These are phyloP conservation scores for Chrysopogon serrulatus DNA, from an alignment of 176 grass and related monocot genomes.

Conservation along the genomic window DNA sequence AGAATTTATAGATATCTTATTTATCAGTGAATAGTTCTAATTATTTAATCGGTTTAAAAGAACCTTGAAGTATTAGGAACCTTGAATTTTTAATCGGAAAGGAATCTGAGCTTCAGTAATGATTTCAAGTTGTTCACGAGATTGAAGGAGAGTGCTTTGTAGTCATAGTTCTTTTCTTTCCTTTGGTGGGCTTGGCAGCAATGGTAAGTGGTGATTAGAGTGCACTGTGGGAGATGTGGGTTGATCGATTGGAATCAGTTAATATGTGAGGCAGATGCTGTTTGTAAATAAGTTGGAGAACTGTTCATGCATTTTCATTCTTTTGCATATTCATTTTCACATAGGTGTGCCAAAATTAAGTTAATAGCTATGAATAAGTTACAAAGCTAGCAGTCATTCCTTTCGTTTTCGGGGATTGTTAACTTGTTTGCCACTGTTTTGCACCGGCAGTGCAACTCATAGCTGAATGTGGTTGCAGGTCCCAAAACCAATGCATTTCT, in stretches of 20 bases:
- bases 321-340: slow-evolving; percentile 1
- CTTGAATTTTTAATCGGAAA: background rate
- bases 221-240: background rate
- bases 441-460: background rate
- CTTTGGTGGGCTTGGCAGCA: background rate
- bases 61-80: background rate
- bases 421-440: slow-evolving; percentile 19
- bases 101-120: background rate
- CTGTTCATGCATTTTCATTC: background rate
- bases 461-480: slow-evolving; percentile 50
- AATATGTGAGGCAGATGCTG: background rate
- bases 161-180: background rate
- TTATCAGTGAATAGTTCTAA: background rate
- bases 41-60: background rate
- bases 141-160: background rate
- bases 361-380: background rate
- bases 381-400: background rate
- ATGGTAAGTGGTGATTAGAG: background rate
- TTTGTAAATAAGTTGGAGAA: background rate
- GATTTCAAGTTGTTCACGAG: background rate
- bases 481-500: slow-evolving; percentile 76
- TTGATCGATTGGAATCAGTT: background rate
- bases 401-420: background rate
- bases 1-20: background rate
- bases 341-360: background rate